Conservation (phyloP, 2,329 filamentous ascomycete species). For the Colletotrichum lupini region DNA sequence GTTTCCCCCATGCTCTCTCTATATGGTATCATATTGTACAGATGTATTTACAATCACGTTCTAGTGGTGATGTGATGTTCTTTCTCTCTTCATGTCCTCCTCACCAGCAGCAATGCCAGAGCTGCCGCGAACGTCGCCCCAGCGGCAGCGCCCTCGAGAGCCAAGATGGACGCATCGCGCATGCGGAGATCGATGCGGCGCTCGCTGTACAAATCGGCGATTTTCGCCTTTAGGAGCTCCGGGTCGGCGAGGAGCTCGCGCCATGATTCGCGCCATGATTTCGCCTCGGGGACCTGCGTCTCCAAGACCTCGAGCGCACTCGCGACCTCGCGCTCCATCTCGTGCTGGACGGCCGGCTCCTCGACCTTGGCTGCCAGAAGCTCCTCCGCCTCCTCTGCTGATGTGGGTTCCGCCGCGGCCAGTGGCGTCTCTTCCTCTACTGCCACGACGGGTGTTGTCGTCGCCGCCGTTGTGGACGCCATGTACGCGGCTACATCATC, state of each 20-base stretch:
- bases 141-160: conserved; percentile 72
- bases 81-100: conserved; percentile 44
- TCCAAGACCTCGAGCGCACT: conserved; percentile 12
- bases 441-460: conserved; percentile 42
- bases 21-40: conserved; percentile 37
- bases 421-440: conserved; percentile 18
- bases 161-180: conserved; percentile 76
- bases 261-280: conserved; percentile 61
- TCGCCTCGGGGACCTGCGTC: conserved; percentile 11
- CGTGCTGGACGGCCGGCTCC: conserved; percentile 27
- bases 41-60: conserved; percentile 21
- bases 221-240: conserved; percentile 57
- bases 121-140: conserved; percentile 72
- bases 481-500: conserved; percentile 38
- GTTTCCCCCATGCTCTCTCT: conserved; percentile 30
- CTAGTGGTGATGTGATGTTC: conserved; percentile 33
- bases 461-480: conserved; percentile 39
- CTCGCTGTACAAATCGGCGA: conserved; percentile 74
- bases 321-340: conserved; percentile 26
- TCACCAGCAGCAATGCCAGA: conserved; percentile 60
- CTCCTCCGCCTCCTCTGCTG: conserved; percentile 19
- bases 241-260: conserved; percentile 54
- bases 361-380: conserved; percentile 3
- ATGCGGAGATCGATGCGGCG: conserved; percentile 72
- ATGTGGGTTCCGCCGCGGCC: not conserved